Percentiles rank a stretch among this genome's conserved stretches.
Evolutionary conservation across 2,329 filamentous ascomycete genomes (phyloP).

Genomic region (Cladosporium sp.): DNA sequence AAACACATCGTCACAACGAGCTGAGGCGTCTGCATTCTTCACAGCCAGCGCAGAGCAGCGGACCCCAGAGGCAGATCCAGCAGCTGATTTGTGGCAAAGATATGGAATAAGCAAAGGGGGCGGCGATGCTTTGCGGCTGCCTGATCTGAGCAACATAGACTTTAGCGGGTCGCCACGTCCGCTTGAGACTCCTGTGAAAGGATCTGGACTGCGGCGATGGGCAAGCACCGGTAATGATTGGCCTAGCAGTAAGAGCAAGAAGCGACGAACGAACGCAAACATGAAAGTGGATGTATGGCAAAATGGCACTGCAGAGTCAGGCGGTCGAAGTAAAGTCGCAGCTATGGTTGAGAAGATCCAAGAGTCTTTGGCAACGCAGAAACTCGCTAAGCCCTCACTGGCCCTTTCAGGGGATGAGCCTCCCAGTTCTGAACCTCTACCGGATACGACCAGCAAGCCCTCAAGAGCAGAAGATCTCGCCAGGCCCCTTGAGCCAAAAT

Average conservation of each 20-base stretch:
- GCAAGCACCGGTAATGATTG: slow-evolving; percentile 49
- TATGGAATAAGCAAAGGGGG: slow-evolving; percentile 37
- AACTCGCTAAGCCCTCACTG: slow-evolving; percentile 18
- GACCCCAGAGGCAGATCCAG: slow-evolving; percentile 46
- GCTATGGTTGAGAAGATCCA: slow-evolving; percentile 42
- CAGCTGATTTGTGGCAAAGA: slow-evolving; percentile 43
- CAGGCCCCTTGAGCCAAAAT: neutral
- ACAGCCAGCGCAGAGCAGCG: slow-evolving; percentile 25
- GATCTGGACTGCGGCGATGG: slow-evolving; percentile 46
- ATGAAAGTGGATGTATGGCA: slow-evolving; percentile 33
- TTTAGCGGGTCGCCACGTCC: slow-evolving; percentile 45
- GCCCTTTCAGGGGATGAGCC: slow-evolving; percentile 28
- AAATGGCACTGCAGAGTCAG: slow-evolving; percentile 30
- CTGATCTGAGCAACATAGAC: slow-evolving; percentile 42
- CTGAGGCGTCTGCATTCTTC: slow-evolving; percentile 31
- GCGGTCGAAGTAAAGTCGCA: slow-evolving; percentile 30
- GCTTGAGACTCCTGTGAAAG: slow-evolving; percentile 40
- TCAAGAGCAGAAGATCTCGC: neutral
- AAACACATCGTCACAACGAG: slow-evolving; percentile 33
- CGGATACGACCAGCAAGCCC: slow-evolving; percentile 27
- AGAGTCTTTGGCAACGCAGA: slow-evolving; percentile 38
- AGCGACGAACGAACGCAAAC: slow-evolving; percentile 33
- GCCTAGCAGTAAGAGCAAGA: slow-evolving; percentile 38
- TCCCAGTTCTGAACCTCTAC: slow-evolving; percentile 46
- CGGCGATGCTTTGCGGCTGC: slow-evolving; percentile 35